These are phyloP conservation scores for Penicillium silybi DNA, from an alignment of 495 filamentous ascomycete genomes.

Conservation along the genomic window DNA sequence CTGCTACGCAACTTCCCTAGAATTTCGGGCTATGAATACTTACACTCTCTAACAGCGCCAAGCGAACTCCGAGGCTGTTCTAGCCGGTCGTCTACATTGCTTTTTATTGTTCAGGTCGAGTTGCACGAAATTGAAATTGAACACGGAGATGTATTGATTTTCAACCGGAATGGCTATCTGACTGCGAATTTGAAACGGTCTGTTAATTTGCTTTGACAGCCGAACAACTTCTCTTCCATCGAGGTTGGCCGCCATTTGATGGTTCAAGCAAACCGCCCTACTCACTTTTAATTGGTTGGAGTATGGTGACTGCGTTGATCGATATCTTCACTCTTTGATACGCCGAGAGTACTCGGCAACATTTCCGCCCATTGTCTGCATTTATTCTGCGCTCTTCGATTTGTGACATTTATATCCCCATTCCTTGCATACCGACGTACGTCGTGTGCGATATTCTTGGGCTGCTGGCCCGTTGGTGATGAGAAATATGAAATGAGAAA, in stretches of 20 bases:
- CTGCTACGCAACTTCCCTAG: neutral
- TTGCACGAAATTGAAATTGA: constrained; percentile 24
- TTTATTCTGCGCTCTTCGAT: constrained; percentile 10
- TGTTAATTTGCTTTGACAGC: constrained; percentile 24
- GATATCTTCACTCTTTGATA: constrained; percentile 18
- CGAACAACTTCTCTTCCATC: constrained; percentile 32
- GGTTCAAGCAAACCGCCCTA: constrained; percentile 29
- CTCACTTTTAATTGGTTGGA: constrained; percentile 27
- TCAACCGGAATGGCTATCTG: constrained; percentile 36
- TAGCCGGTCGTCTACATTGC: constrained; percentile 23
- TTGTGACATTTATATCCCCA: constrained; percentile 13
- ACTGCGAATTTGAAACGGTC: constrained; percentile 16
- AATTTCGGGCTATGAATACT: constrained; percentile 9
- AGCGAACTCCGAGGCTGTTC: constrained; percentile 39
- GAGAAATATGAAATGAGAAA: constrained; percentile 38
- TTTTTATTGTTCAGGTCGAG: constrained; percentile 23
- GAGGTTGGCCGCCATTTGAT: constrained; percentile 43
- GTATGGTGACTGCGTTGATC: constrained; percentile 19
- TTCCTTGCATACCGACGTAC: constrained; percentile 12
- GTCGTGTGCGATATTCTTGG: constrained; percentile 1
- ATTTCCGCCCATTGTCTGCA: constrained; percentile 18
- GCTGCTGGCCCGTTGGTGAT: constrained; percentile 18
- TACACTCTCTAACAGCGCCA: constrained; percentile 27
- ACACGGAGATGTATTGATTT: constrained; percentile 12
- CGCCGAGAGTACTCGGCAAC: constrained; percentile 8